Conservation (phyloP, 2,329 filamentous ascomycete genomes). For the Claviceps fusiformis region DNA sequence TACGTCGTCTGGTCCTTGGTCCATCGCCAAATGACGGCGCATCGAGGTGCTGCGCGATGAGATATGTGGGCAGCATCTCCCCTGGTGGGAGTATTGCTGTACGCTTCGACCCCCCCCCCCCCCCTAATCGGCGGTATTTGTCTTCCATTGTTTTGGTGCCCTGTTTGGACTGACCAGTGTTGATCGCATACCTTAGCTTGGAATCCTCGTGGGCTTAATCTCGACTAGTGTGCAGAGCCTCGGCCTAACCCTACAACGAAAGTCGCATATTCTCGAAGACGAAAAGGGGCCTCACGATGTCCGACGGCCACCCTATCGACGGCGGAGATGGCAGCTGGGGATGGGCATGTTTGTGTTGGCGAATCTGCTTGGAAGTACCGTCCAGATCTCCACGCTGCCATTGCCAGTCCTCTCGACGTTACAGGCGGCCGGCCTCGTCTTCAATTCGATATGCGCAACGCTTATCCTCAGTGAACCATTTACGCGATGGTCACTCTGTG, state of each 20-base stretch:
- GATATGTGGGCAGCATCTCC: constrained; percentile 61
- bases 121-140: not conserved
- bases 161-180: constrained; percentile 1
- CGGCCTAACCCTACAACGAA: constrained; percentile 88
- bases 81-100: constrained; percentile 66
- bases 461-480: constrained; percentile 88
- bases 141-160: not conserved
- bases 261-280: constrained; percentile 96
- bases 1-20: not conserved
- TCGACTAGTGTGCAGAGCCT: constrained; percentile 93
- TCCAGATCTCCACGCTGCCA: constrained; percentile 93
- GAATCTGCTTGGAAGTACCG: constrained; percentile 87
- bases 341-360: constrained; percentile 96
- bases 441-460: constrained; percentile 96
- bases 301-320: constrained; percentile 73
- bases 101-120: constrained; percentile 28
- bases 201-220: constrained; percentile 81
- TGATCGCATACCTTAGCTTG: constrained; percentile 45
- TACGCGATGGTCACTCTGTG: constrained; percentile 81
- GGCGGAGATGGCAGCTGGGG: constrained; percentile 88
- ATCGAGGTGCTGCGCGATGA: constrained; percentile 42
- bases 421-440: constrained; percentile 90
- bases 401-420: constrained; percentile 88
- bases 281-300: constrained; percentile 71
- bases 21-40: constrained; percentile 32